Conservation (phyloP, 768 basidiomycete species). For the Psilocybe azurescens region DNA sequence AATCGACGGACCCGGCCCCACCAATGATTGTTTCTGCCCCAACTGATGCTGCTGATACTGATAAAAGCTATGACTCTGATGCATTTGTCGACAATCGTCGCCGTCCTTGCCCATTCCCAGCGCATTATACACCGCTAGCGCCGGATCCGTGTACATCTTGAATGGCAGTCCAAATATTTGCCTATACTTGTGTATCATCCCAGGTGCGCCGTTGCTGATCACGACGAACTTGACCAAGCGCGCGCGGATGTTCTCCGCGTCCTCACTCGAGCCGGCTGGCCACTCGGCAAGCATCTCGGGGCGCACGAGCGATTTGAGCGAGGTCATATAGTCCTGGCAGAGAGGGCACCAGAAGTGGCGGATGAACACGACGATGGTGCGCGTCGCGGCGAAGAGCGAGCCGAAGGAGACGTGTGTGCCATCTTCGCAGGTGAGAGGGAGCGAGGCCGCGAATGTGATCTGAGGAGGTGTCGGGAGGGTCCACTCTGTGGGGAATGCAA, state of each 20-base stretch:
- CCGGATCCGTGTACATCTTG: conserved; percentile 81
- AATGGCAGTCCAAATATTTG: conserved; percentile 78
- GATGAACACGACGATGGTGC: conserved; percentile 82
- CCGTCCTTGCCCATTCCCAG: conserved; percentile 68
- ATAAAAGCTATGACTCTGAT: conserved; percentile 7
- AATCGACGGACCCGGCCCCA: neutral
- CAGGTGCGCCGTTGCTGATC: conserved; percentile 79
- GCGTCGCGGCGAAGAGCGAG: conserved; percentile 57
- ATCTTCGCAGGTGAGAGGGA: conserved; percentile 69
- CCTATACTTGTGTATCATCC: conserved; percentile 79
- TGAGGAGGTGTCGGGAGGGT: conserved; percentile 58
- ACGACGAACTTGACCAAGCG: conserved; percentile 66
- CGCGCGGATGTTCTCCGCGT: conserved; percentile 16
- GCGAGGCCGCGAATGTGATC: conserved; percentile 62
- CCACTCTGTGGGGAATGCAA: conserved; percentile 37
- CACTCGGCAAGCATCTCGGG: conserved; percentile 44
- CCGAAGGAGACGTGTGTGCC: conserved; percentile 74
- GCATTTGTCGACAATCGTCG: conserved; percentile 13
- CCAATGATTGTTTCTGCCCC: neutral
- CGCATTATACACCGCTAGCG: conserved; percentile 66
- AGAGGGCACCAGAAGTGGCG: conserved; percentile 89
- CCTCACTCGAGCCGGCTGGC: conserved; percentile 10
- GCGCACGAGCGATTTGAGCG: conserved; percentile 51
- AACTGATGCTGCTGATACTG: neutral
- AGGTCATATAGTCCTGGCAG: conserved; percentile 88